Percentiles rank a stretch among this genome's conserved stretches.
phyloP scores from a whole-genome alignment of 2,329 filamentous ascomycete genomes.

The Colletotrichum trifolii region DNA sequence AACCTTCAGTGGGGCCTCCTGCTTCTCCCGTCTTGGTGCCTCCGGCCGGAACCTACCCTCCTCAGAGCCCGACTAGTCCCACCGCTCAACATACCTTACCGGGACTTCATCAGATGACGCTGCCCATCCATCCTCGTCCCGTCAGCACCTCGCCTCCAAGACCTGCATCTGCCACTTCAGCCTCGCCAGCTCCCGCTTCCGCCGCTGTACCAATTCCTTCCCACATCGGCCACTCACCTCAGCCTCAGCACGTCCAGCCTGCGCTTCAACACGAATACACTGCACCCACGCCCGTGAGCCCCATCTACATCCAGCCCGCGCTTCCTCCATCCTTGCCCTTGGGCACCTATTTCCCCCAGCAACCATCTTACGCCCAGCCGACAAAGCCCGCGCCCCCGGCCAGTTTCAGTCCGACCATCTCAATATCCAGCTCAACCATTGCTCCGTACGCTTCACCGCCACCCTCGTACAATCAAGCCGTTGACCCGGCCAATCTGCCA shows the following conservation, averaged over 20 bases:
- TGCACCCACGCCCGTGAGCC: conserved; percentile 3
- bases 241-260: neutral
- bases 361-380: conserved; percentile 24
- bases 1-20: neutral
- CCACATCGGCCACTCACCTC: conserved; percentile 1
- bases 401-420: conserved; percentile 21
- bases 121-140: conserved; percentile 18
- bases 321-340: conserved; percentile 24
- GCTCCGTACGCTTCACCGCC: conserved; percentile 24
- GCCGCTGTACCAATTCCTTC: neutral
- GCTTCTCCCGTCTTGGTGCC: neutral
- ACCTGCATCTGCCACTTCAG: neutral
- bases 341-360: conserved; percentile 30
- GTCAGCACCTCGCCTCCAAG: neutral
- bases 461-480: conserved; percentile 24
- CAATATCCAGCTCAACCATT: conserved; percentile 4
- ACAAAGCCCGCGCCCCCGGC: neutral
- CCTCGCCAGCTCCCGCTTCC: neutral
- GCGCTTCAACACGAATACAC: neutral
- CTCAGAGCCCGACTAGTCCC: conserved; percentile 9
- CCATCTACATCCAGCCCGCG: conserved; percentile 18
- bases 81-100: neutral
- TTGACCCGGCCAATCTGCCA: neutral
- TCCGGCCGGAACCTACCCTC: conserved; percentile 2
- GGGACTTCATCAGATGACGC: neutral